Evolutionary conservation across 1,139 yeast species (phyloP).

Genomic region (Geotrichum europaeum): DNA sequence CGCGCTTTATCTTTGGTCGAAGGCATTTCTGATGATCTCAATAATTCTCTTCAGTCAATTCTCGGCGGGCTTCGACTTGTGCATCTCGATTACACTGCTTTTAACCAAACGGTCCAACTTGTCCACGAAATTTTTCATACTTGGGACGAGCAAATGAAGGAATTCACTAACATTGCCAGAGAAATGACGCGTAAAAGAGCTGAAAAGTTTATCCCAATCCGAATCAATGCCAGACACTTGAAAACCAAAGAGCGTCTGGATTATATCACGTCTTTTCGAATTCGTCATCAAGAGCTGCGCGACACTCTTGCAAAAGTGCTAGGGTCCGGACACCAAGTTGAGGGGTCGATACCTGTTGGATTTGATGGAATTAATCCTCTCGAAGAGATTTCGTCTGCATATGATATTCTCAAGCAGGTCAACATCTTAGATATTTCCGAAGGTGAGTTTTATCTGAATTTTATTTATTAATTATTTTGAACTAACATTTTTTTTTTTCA

Average conservation of each 20-base stretch:
- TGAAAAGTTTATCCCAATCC: conserved; percentile 64
- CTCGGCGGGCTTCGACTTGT: conserved; percentile 34
- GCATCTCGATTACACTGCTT: conserved; percentile 35
- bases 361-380: conserved; percentile 30
- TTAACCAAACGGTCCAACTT: conserved; percentile 29
- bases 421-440: conserved; percentile 40
- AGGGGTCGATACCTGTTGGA: conserved; percentile 21
- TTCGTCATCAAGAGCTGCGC: conserved; percentile 49
- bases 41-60: conserved; percentile 30
- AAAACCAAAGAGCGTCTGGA: conserved; percentile 45
- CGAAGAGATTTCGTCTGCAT: conserved; percentile 41
- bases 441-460: conserved; percentile 23
- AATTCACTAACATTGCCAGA: conserved; percentile 56
- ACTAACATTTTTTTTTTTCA: conserved; percentile 14
- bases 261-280: conserved; percentile 44
- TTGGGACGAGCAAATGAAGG: conserved; percentile 51
- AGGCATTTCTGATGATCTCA: conserved; percentile 47
- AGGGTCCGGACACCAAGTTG: conserved; percentile 26
- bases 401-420: conserved; percentile 35
- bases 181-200: conserved; percentile 70
- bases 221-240: conserved; percentile 47
- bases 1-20: conserved; percentile 63
- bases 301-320: conserved; percentile 37
- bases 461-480: neutral
- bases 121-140: conserved; percentile 35